These are phyloP conservation scores for Oryza coarctata DNA, from an alignment of 176 grass and related monocot genomes.

Conservation along the genomic window DNA sequence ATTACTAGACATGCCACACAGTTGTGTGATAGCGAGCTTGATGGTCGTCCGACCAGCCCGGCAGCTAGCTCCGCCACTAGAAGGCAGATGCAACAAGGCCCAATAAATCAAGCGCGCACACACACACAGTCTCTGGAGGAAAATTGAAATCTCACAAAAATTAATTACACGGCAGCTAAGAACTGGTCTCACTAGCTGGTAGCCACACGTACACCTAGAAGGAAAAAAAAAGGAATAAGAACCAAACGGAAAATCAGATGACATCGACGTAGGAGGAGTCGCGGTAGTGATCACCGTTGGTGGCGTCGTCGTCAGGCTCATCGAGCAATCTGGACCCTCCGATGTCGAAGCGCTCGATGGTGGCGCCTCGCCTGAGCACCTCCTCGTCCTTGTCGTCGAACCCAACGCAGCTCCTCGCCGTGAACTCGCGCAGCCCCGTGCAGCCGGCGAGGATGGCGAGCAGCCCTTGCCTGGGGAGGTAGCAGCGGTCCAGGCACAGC, in stretches of 20 bases:
- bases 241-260: conserved; percentile 34
- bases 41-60: too few relatives aligned
- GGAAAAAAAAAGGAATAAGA: background rate
- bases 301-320: conserved; percentile 1
- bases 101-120: background rate
- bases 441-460: conserved; percentile 50
- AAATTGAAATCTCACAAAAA: background rate
- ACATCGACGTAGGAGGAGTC: conserved; percentile 48
- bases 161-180: background rate
- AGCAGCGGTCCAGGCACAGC: conserved; percentile 57
- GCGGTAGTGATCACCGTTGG: conserved; percentile 16
- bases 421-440: conserved; percentile 38
- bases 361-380: conserved; percentile 11
- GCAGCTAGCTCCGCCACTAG: too few relatives aligned
- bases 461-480: conserved; percentile 49
- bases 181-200: background rate
- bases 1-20: too few relatives aligned
- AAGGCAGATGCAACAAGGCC: too few relatives aligned
- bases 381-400: conserved; percentile 54
- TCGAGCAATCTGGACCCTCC: conserved; percentile 56
- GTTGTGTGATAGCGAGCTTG: too few relatives aligned
- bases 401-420: conserved; percentile 59
- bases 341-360: conserved; percentile 44
- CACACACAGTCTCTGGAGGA: background rate
- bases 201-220: background rate